These are phyloP conservation scores for Telopea speciosissima DNA, from an alignment of 177 flowering plant species.

Conservation along the genomic window DNA sequence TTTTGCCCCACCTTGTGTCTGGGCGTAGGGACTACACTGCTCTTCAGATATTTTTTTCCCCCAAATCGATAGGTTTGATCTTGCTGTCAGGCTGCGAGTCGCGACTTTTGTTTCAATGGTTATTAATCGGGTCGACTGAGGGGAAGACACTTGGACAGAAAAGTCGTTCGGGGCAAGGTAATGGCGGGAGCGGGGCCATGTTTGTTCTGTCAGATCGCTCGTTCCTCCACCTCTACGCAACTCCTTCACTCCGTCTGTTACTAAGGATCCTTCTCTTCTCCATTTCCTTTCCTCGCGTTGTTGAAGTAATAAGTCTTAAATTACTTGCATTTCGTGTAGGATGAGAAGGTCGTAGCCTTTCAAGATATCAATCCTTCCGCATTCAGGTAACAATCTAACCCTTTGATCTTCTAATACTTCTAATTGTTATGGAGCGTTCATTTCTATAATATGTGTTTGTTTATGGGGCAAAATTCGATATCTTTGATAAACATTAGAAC, in stretches of 20 bases:
- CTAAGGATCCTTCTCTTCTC: background rate
- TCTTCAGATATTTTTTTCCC: too few species aligned
- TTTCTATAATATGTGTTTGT: background rate
- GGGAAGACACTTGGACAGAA: too few species aligned
- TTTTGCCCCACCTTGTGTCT: too few species aligned
- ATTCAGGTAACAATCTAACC: constrained; percentile 35
- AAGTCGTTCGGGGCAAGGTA: background rate
- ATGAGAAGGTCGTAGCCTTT: constrained; percentile 65
- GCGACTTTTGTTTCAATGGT: too few species aligned
- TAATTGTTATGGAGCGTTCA: background rate
- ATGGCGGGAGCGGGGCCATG: constrained; percentile 42
- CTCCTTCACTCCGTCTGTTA: constrained; percentile 8
- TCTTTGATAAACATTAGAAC: background rate
- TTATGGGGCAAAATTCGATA: too few species aligned
- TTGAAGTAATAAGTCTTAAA: background rate
- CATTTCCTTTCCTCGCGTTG: background rate
- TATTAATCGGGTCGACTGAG: too few species aligned
- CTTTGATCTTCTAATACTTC: background rate
- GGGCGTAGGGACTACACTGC: too few species aligned
- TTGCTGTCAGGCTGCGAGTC: too few species aligned
- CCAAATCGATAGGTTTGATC: too few species aligned
- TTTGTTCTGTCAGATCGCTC: constrained; percentile 63
- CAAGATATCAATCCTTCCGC: constrained; percentile 73
- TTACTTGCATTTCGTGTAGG: constrained; percentile 34
- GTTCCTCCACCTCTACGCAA: constrained; percentile 42